These are phyloP conservation scores for Betula pendula DNA, from an alignment of 306 rosid species.

Conservation along the genomic window DNA sequence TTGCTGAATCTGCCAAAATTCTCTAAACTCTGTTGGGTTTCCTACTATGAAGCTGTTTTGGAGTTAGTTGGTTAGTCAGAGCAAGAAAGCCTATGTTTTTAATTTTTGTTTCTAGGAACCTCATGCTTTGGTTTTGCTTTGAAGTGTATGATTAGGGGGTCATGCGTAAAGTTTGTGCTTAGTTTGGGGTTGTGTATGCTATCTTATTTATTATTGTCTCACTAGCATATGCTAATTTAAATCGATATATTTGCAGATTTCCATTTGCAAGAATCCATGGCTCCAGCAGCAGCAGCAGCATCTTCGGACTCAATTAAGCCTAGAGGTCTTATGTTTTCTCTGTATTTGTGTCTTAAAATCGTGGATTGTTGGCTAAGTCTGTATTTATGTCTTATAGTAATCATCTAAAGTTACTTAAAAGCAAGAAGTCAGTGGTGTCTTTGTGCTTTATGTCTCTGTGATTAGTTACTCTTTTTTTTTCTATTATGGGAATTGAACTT, in stretches of 20 bases:
- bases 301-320: slow-evolving; percentile 71
- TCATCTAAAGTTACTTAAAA: not conserved
- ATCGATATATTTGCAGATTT: slow-evolving; percentile 41
- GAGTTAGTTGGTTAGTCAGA: not conserved
- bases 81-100: not conserved
- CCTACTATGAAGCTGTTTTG: not conserved
- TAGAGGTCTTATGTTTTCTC: slow-evolving; percentile 56
- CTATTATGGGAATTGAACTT: slow-evolving; percentile 1
- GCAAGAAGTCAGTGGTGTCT: not conserved
- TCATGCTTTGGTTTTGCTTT: not conserved
- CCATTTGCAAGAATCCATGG: slow-evolving; percentile 49
- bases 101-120: not conserved
- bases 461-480: not conserved
- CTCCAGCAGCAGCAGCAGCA: slow-evolving; percentile 52
- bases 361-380: not conserved
- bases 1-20: not conserved
- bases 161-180: slow-evolving; percentile 9
- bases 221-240: not conserved
- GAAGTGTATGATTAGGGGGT: not conserved
- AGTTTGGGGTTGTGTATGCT: slow-evolving; percentile 2
- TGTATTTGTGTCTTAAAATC: not conserved
- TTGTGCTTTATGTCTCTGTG: not conserved
- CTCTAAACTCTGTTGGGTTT: not conserved
- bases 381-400: not conserved
- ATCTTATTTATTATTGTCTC: slow-evolving; percentile 2